Percentiles rank a stretch among this genome's conserved stretches.
Evolutionary conservation across 225 moss, liverwort and hornwort genomes (phyloP).

Genomic region (Rhytidiadelphus loreus): DNA sequence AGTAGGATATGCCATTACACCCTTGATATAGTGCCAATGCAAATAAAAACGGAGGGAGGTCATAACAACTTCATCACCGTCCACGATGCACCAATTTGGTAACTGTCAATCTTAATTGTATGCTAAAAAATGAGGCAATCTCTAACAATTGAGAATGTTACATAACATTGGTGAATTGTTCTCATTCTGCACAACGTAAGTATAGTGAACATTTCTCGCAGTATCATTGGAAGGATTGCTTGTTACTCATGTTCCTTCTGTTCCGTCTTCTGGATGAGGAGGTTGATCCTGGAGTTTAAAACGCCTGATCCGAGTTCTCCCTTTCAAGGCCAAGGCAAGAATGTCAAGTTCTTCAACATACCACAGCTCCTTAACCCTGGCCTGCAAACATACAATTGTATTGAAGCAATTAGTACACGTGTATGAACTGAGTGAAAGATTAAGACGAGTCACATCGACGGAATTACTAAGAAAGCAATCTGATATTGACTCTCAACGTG

Average conservation of each 20-base stretch:
- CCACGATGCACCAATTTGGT: background rate
- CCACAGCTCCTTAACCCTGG: conserved; percentile 67
- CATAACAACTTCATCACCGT: background rate
- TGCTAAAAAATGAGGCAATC: background rate
- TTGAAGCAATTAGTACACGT: background rate
- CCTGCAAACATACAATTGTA: conserved; percentile 23
- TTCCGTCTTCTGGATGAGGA: background rate
- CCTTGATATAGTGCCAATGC: background rate
- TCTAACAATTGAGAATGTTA: background rate
- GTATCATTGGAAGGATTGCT: background rate
- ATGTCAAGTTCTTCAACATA: conserved; percentile 74
- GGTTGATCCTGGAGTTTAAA: conserved; percentile 20
- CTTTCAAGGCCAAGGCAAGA: conserved; percentile 49
- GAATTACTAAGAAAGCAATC: background rate
- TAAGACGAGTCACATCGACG: background rate
- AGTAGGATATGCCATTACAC: background rate
- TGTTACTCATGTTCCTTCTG: background rate
- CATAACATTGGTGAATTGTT: background rate
- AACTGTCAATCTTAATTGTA: background rate
- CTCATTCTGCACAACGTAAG: background rate
- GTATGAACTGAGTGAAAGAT: background rate
- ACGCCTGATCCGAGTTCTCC: conserved; percentile 24
- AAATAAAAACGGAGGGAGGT: background rate
- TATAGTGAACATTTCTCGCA: background rate
- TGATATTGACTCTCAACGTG: background rate